phyloP scores from a whole-genome alignment of 2,329 filamentous ascomycete genomes.

The Paecilomyces variotii region DNA sequence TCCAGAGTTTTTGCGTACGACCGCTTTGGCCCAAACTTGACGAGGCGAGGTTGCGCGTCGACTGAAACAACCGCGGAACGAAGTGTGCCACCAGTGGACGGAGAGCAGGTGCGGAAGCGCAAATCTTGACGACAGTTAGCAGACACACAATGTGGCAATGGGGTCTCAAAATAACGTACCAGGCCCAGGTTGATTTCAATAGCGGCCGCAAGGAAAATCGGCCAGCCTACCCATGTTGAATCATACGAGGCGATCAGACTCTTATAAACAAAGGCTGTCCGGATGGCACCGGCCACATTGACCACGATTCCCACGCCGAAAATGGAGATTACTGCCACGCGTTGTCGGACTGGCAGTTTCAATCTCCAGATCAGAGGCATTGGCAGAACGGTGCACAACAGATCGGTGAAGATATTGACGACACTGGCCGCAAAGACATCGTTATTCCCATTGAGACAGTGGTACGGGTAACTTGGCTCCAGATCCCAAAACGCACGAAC shows the following conservation, averaged over 20 bases:
- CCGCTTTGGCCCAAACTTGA: slow-evolving; percentile 11
- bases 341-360: slow-evolving; percentile 26
- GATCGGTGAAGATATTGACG: slow-evolving; percentile 19
- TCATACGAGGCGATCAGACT: slow-evolving; percentile 25
- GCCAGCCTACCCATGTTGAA: slow-evolving; percentile 28
- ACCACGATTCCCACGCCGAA: slow-evolving; percentile 31
- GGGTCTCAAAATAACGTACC: slow-evolving; percentile 15
- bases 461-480: slow-evolving; percentile 14
- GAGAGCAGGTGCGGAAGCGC: slow-evolving; percentile 28
- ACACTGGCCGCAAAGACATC: slow-evolving; percentile 27
- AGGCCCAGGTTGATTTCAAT: slow-evolving; percentile 28
- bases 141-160: background rate
- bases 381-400: slow-evolving; percentile 21
- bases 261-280: slow-evolving; percentile 28
- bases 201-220: slow-evolving; percentile 20
- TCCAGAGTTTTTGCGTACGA: slow-evolving; percentile 14
- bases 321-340: slow-evolving; percentile 29
- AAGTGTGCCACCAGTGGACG: slow-evolving; percentile 26
- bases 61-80: slow-evolving; percentile 23
- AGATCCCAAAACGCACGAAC: slow-evolving; percentile 27
- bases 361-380: slow-evolving; percentile 35
- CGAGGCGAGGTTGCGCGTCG: slow-evolving; percentile 13
- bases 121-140: slow-evolving; percentile 17
- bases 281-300: slow-evolving; percentile 25
- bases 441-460: slow-evolving; percentile 20